These are phyloP conservation scores for Malus hybrid DNA, from an alignment of 331 rosid genomes.

Conservation along the genomic window DNA sequence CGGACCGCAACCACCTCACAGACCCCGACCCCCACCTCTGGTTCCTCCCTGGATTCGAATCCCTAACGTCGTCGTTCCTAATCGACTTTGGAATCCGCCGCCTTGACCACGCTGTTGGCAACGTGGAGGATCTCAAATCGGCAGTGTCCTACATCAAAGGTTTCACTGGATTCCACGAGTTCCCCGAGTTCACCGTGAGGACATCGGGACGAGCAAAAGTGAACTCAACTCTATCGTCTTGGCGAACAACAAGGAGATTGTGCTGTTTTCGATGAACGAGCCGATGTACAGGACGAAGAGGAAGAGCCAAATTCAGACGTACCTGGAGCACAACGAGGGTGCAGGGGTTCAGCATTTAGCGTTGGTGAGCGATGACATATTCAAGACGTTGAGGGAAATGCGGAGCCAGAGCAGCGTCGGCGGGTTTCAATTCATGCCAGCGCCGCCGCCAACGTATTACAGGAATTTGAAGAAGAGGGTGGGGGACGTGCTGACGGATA, in stretches of 20 bases:
- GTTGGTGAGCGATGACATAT: conserved; percentile 47
- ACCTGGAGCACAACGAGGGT: conserved; percentile 90
- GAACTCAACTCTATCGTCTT: conserved; percentile 74
- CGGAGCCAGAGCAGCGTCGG: conserved; percentile 52
- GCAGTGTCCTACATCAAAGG: conserved; percentile 39
- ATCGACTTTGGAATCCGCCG: conserved; percentile 65
- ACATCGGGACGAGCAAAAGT: conserved; percentile 81
- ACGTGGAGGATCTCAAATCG: conserved; percentile 51
- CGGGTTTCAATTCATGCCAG: conserved; percentile 90
- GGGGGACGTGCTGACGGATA: conserved; percentile 56
- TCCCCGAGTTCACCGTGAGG: conserved; percentile 96
- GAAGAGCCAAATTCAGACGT: conserved; percentile 90
- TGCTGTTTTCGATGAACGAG: conserved; percentile 70
- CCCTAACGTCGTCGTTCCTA: conserved; percentile 29
- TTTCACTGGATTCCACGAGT: conserved; percentile 80
- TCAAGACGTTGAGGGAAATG: conserved; percentile 78
- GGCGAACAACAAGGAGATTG: conserved; percentile 69
- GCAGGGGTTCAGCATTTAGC: conserved; percentile 89
- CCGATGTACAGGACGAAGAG: conserved; percentile 81
- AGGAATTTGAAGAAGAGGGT: conserved; percentile 55
- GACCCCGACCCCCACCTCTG: conserved; percentile 23
- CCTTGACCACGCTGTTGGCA: conserved; percentile 86
- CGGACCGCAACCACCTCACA: background rate
- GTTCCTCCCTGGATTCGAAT: conserved; percentile 70
- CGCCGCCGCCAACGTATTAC: conserved; percentile 88